Evolutionary conservation across 202 grass and related monocot genomes (phyloP).

Genomic region (Setaria viridis): DNA sequence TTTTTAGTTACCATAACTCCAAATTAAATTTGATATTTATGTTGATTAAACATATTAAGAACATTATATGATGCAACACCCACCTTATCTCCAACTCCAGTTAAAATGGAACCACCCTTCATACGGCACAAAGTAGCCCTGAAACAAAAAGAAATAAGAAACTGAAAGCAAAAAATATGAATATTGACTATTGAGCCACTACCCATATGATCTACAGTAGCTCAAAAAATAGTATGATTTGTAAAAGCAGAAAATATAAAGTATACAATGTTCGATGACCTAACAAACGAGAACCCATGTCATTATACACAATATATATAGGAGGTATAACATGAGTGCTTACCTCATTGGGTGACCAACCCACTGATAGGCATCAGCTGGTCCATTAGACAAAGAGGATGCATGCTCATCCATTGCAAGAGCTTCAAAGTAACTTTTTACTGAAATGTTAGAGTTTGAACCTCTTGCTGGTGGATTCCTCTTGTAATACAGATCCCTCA

Average conservation of each 20-base stretch:
- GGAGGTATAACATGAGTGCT: slow-evolving; percentile 23
- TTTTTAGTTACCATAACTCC: not conserved
- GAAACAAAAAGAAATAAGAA: slow-evolving; percentile 44
- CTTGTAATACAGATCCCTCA: slow-evolving; percentile 89
- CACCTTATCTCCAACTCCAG: slow-evolving; percentile 90
- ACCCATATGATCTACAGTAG: not conserved
- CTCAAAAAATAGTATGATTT: slow-evolving; percentile 35
- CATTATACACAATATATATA: not conserved
- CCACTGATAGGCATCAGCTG: slow-evolving; percentile 75
- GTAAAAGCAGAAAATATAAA: not conserved
- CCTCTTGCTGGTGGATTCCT: slow-evolving; percentile 61
- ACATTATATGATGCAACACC: slow-evolving; percentile 19
- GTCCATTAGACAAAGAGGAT: slow-evolving; percentile 54
- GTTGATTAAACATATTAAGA: slow-evolving; percentile 33
- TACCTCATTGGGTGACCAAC: slow-evolving; percentile 72
- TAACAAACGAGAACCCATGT: not conserved
- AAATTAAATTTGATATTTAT: slow-evolving; percentile 1
- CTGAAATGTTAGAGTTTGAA: slow-evolving; percentile 47
- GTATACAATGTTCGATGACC: not conserved
- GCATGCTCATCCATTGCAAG: slow-evolving; percentile 77
- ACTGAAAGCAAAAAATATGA: slow-evolving; percentile 14
- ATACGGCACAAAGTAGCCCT: slow-evolving; percentile 81
- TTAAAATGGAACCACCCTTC: slow-evolving; percentile 82
- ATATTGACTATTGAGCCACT: not conserved
- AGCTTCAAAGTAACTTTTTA: slow-evolving; percentile 64